Evolutionary conservation across 257 asterid species (phyloP), one percentile per base, ranked within the genome.

Genomic region (Penstemon davidsonii): DNA sequence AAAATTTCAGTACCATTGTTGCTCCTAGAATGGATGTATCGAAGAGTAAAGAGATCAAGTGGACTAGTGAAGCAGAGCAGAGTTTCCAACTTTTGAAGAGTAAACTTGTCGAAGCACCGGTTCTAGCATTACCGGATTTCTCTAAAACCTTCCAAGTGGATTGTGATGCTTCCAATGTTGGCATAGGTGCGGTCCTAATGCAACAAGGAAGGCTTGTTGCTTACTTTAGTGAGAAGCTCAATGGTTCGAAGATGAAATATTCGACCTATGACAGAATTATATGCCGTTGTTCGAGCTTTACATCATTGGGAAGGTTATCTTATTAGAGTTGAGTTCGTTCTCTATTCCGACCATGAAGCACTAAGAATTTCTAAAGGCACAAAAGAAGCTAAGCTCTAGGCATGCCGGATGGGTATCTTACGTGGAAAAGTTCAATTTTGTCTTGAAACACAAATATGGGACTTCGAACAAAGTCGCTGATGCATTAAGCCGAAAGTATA

Each of bases 121-220:
- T 56, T 5, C 33, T 42, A 5, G 8, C 47, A 0, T 12, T 55
- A 1, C 65, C 56, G 36, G 33, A 68, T 25, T 68, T 68, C 44
- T 5, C 54, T 25, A 2, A 19, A 5, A 11, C 56, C 5, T 68
- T 68, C 12, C 18, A 53, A 7, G 11, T 55, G 3, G 25, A 67
- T 8, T 67, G 73, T 55, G 73, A 56, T 44, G 44, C 73, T 9
- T 68, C 56, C 4, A 11, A 19, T 3, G 25, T 68, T 43, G 73
- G 65, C 0, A 44, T 56, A 6, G 56, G 64, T 8, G 55, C 2
- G 3, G 57, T 55, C 6, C 44, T 66, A 15, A 52, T 44, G 5
- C 54, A 66, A 8, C 10, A 15, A 9, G 53, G 51, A 4, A 6
- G 4, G 10, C 55, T 5, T 38, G 13, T 66, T 8, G 62, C 71